Percentiles rank a stretch among this genome's conserved stretches.
Conservation (phyloP, 2,329 filamentous ascomycete species). For the Lachnellula cervina region DNA sequence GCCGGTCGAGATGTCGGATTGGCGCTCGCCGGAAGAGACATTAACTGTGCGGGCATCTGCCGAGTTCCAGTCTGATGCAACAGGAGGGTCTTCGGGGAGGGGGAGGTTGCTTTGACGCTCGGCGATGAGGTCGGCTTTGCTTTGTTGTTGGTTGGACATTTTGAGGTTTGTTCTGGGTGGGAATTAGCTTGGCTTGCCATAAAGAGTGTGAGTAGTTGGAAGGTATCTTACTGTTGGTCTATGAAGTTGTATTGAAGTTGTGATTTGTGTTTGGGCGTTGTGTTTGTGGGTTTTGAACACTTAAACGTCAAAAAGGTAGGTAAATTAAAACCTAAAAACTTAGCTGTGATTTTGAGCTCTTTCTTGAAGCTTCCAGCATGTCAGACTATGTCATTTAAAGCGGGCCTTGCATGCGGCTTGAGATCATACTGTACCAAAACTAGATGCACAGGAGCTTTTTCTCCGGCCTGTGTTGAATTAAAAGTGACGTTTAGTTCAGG, state of each 20-base stretch:
- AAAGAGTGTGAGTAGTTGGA: background rate
- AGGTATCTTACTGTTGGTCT: background rate
- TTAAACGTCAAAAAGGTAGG: background rate
- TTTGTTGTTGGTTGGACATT: constrained; percentile 28
- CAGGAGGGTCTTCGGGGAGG: constrained; percentile 71
- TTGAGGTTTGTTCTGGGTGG: constrained; percentile 1
- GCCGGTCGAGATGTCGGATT: constrained; percentile 49
- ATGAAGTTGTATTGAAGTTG: background rate
- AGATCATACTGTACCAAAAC: no score
- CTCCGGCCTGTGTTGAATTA: background rate
- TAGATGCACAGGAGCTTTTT: constrained; percentile 4
- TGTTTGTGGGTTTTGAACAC: background rate
- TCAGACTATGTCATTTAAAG: background rate
- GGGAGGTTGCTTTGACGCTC: constrained; percentile 68
- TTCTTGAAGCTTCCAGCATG: background rate
- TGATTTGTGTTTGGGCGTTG: background rate
- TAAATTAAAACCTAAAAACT: background rate
- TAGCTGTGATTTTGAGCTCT: background rate
- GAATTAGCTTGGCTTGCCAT: background rate
- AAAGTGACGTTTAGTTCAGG: constrained; percentile 1
- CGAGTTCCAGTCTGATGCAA: constrained; percentile 74
- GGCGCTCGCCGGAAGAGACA: constrained; percentile 48
- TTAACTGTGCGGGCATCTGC: constrained; percentile 64
- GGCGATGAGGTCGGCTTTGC: constrained; percentile 62
- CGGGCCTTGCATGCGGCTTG: background rate